Conservation (phyloP, 2,329 filamentous ascomycete genomes). For the Trichoderma arundinaceum region DNA sequence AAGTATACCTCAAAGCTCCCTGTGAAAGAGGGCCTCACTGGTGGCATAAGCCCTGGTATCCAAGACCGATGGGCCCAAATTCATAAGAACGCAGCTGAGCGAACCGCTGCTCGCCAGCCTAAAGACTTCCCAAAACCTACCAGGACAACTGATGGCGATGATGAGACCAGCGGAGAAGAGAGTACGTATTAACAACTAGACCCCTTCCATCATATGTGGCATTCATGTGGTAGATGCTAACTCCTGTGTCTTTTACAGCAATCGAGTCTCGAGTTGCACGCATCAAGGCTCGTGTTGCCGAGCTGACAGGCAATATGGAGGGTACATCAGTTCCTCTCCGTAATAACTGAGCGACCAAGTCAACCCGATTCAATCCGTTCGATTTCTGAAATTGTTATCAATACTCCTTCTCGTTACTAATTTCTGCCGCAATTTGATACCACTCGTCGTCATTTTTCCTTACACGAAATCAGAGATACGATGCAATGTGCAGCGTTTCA, state of each 20-base stretch:
- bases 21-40: constrained; percentile 45
- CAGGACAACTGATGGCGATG: constrained; percentile 69
- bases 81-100: constrained; percentile 87
- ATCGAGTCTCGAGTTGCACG: constrained; percentile 96
- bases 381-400: neutral
- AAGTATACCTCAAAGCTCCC: constrained; percentile 28
- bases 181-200: constrained; percentile 63
- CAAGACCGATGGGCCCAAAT: constrained; percentile 95
- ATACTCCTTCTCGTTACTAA: constrained; percentile 2
- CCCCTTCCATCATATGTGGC: neutral
- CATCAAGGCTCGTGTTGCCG: constrained; percentile 96
- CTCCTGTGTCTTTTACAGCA: constrained; percentile 56
- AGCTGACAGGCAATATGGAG: constrained; percentile 87
- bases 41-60: constrained; percentile 44
- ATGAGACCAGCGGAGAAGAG: constrained; percentile 94
- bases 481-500: constrained; percentile 31
- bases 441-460: constrained; percentile 31
- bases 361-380: neutral
- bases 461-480: constrained; percentile 26
- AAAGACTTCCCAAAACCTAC: constrained; percentile 67
- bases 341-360: constrained; percentile 19
- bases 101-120: constrained; percentile 68
- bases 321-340: constrained; percentile 40
- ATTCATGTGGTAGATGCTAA: constrained; percentile 35
- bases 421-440: constrained; percentile 32